phyloP scores from a whole-genome alignment of 108 stramenopile species.

The Asterionellopsis glacialis region DNA sequence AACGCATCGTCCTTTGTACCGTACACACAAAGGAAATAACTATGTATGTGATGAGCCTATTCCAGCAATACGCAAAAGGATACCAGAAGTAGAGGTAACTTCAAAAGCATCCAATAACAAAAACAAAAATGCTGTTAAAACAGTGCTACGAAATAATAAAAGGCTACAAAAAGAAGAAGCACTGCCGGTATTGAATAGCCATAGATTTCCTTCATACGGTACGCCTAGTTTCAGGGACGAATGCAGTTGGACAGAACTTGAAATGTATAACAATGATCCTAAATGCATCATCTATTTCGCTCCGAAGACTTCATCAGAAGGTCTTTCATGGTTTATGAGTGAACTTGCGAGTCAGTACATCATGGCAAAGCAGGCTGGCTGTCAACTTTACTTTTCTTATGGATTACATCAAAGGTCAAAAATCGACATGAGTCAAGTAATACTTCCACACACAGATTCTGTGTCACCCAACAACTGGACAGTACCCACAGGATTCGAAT shows the following conservation, averaged over 20 bases:
- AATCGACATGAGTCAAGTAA: not conserved
- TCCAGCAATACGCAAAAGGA: too few species aligned
- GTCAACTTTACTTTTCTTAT: not conserved
- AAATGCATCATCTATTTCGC: not conserved
- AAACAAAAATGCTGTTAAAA: too few species aligned
- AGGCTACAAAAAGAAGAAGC: too few species aligned
- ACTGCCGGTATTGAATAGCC: too few species aligned
- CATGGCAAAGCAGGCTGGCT: constrained; percentile 10
- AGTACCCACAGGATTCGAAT: not conserved
- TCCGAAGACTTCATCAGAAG: not conserved
- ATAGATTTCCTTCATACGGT: constrained; percentile 7
- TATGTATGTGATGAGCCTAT: too few species aligned
- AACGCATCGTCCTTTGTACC: constrained; percentile 13
- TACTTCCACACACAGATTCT: not conserved
- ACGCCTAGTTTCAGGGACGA: not conserved
- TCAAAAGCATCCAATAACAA: too few species aligned
- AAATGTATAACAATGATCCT: not conserved
- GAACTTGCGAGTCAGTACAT: not conserved
- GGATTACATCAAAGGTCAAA: not conserved
- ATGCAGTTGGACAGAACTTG: constrained; percentile 1
- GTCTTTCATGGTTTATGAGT: not conserved
- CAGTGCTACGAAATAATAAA: too few species aligned
- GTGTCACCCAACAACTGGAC: constrained; percentile 3
- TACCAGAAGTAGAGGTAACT: too few species aligned
- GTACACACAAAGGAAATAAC: constrained; percentile 1